Evolutionary conservation across 306 rosid species (phyloP).

Genomic region (Quercus dentata): DNA sequence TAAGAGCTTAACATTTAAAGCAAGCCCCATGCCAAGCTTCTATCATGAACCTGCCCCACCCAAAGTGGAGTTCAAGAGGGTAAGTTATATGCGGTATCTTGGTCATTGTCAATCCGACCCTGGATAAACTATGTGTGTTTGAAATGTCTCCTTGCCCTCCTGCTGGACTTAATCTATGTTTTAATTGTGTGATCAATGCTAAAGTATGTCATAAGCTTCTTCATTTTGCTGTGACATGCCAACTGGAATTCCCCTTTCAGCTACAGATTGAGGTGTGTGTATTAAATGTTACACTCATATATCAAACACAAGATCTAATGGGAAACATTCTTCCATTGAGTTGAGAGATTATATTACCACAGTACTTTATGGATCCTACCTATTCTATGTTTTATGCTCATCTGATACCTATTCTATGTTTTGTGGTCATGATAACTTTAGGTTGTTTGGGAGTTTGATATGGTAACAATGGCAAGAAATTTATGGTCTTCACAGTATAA

Average conservation of each 20-base stretch:
- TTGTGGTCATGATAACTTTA: not conserved
- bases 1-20: slow-evolving; percentile 61
- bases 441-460: not conserved
- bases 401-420: not conserved
- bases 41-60: slow-evolving; percentile 75
- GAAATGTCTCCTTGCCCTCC: not conserved
- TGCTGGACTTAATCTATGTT: not conserved
- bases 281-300: not conserved
- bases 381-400: not conserved
- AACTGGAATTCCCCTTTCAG: too few species aligned
- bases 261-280: too few species aligned
- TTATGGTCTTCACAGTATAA: not conserved
- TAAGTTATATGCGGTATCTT: not conserved
- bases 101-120: not conserved
- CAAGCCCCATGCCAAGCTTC: slow-evolving; percentile 79
- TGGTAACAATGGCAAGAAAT: not conserved
- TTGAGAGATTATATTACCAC: not conserved
- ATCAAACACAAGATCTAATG: not conserved
- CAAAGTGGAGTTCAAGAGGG: slow-evolving; percentile 66
- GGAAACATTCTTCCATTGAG: not conserved
- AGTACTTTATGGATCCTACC: not conserved
- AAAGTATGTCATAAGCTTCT: too few species aligned
- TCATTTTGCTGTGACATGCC: too few species aligned
- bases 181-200: too few species aligned
- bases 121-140: not conserved